Evolutionary conservation across 768 basidiomycete genomes (phyloP).

Genomic region (Lactarius deliciosus): DNA sequence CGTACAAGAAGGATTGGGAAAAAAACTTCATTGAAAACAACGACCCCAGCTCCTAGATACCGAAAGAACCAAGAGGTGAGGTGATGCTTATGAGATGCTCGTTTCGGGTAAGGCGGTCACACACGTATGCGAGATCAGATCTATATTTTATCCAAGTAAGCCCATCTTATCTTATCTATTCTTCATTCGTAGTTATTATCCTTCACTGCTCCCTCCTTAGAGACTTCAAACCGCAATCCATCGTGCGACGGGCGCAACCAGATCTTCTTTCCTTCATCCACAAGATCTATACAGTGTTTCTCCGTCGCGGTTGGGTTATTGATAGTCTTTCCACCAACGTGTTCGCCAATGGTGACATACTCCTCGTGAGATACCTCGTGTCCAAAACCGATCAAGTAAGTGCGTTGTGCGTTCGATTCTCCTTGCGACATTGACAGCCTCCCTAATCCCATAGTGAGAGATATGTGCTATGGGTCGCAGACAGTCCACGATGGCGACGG

Average conservation of each 20-base stretch:
- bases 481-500: conserved; percentile 76
- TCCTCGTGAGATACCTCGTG: conserved; percentile 81
- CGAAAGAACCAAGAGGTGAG: neutral
- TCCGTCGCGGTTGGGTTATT: conserved; percentile 38
- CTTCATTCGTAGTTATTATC: conserved; percentile 51
- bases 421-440: conserved; percentile 56
- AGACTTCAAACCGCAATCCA: conserved; percentile 59
- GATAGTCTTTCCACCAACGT: conserved; percentile 40
- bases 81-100: neutral
- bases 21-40: conserved; percentile 51
- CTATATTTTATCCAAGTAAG: neutral
- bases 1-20: conserved; percentile 56
- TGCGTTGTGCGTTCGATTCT: conserved; percentile 57
- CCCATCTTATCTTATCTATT: neutral
- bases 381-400: conserved; percentile 72
- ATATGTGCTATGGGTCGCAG: conserved; percentile 61
- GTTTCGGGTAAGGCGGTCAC: conserved; percentile 5
- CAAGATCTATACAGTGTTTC: conserved; percentile 44
- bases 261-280: conserved; percentile 46
- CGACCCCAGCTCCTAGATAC: conserved; percentile 40
- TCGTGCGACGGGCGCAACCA: conserved; percentile 79
- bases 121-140: conserved; percentile 17
- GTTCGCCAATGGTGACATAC: conserved; percentile 63
- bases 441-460: conserved; percentile 78
- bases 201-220: conserved; percentile 40